These are phyloP conservation scores for Papiliotrema terrestris DNA, from an alignment of 1,284 basidiomycete species.

Conservation along the genomic window DNA sequence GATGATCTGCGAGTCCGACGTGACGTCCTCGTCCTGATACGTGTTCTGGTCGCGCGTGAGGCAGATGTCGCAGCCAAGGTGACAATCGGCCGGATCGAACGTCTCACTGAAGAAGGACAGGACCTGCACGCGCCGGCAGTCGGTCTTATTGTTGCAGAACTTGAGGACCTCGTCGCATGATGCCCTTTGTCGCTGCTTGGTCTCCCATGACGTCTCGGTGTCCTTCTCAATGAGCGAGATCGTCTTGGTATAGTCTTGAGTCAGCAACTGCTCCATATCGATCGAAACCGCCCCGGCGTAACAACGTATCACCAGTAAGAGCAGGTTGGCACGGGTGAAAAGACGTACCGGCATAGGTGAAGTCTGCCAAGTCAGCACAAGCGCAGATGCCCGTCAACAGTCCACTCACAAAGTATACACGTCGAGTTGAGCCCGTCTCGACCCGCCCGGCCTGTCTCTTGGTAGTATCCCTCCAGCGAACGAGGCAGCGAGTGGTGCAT, in stretches of 20 bases:
- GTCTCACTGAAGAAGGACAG: slow-evolving; percentile 55
- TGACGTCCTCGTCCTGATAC: slow-evolving; percentile 39
- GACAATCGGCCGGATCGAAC: slow-evolving; percentile 43
- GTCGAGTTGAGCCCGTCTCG: slow-evolving; percentile 66
- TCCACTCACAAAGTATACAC: slow-evolving; percentile 57
- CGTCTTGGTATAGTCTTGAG: slow-evolving; percentile 55
- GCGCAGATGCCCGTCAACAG: not conserved
- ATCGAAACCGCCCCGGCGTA: too few species aligned
- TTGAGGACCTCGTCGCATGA: slow-evolving; percentile 61
- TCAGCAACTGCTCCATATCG: too few species aligned
- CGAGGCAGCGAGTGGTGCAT: slow-evolving; percentile 70
- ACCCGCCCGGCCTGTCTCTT: slow-evolving; percentile 81
- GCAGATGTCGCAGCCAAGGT: slow-evolving; percentile 48
- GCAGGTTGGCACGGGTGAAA: too few species aligned
- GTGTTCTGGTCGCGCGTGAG: slow-evolving; percentile 27
- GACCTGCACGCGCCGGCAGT: slow-evolving; percentile 82
- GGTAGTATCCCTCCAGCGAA: slow-evolving; percentile 71
- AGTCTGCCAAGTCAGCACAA: slow-evolving; percentile 54
- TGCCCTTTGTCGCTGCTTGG: slow-evolving; percentile 59
- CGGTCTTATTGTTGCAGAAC: slow-evolving; percentile 76
- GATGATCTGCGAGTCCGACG: slow-evolving; percentile 29
- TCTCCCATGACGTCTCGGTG: slow-evolving; percentile 51
- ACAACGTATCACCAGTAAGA: too few species aligned
- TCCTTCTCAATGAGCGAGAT: slow-evolving; percentile 58
- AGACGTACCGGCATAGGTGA: slow-evolving; percentile 48